Evolutionary conservation across 108 stramenopile species (phyloP).

Genomic region (Pseudonitzschia multistriata): DNA sequence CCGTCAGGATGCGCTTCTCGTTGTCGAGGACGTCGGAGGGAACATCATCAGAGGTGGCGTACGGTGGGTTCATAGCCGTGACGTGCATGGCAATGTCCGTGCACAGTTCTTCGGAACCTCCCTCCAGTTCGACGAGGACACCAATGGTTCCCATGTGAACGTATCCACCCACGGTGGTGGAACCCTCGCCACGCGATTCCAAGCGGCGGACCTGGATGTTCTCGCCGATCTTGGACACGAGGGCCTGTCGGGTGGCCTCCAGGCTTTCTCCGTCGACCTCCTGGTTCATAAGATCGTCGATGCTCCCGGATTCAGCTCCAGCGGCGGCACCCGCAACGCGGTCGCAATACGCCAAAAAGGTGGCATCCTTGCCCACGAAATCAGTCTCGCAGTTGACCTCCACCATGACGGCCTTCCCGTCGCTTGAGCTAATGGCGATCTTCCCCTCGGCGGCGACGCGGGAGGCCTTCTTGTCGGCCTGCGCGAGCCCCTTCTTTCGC

Average conservation of each 20-base stretch:
- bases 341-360: conserved; percentile 56
- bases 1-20: conserved; percentile 61
- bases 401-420: conserved; percentile 72
- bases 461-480: conserved; percentile 83
- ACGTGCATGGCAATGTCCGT: conserved; percentile 81
- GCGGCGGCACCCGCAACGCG: conserved; percentile 54
- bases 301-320: conserved; percentile 31
- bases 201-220: conserved; percentile 78
- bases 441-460: conserved; percentile 78
- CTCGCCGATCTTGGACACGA: conserved; percentile 78
- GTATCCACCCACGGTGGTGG: conserved; percentile 57
- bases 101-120: conserved; percentile 48
- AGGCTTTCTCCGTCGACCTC: conserved; percentile 46
- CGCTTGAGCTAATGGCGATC: conserved; percentile 47
- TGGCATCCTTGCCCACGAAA: conserved; percentile 76
- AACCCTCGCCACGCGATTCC: conserved; percentile 40
- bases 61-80: conserved; percentile 73
- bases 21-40: conserved; percentile 76
- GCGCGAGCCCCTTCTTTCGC: conserved; percentile 74
- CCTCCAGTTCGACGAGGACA: conserved; percentile 61
- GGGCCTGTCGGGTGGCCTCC: conserved; percentile 52
- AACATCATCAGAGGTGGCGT: conserved; percentile 69
- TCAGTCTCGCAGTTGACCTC: conserved; percentile 91
- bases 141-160: conserved; percentile 74
- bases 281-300: conserved; percentile 48